Base-by-base conservation (phyloP, 768 basidiomycete species). In the Phallus indusiatus region DNA sequence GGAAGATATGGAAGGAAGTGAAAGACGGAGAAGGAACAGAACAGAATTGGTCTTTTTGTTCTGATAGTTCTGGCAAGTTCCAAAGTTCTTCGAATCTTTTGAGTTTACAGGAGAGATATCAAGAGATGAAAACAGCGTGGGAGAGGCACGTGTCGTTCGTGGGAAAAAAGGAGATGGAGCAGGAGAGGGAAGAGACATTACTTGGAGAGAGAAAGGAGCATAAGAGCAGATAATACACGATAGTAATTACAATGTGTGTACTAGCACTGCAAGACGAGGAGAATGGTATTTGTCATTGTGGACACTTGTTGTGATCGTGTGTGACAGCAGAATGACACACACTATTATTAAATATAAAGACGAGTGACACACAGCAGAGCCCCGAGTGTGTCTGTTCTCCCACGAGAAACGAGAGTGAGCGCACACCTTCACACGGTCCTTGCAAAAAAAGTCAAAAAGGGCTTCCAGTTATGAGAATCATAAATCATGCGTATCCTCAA, bases 401-500 rank as follows among this genome's bases (percentile, higher is more conserved):
- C n/a, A 52, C 35, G 16, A 42, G 34, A 18, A 5, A 28, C 28
- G 28, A 28, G 28, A 28, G 42, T 17, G 22, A 28, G 55, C 47
- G n/a, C n/a, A n/a, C n/a, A 16, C 22, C 14, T 51, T 59, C 57
- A 48, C 57, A 59, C 57, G 57, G 52, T 48, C 24, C 47, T 24
- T 50, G 16, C 8, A 24, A 16, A 20, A 34, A 22, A 20, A 28
- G 24, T 42, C 46, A 37, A 59, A 42, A 42, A 42, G n/a, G 42
- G 42, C 42, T 5, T 42, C 42, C 4, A 42, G 42, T 42, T 36
- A 59, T 59, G 57, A 59, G 57, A 59, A 59, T 59, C 57, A 59
- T 59, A 59, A 59, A 47, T 42, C 57, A 59, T 59, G 57, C 57
- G 28, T 59, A 59, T 59, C 49, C 57, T 53, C 50, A 22, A 22